Evolutionary conservation across 768 basidiomycete species (phyloP), one percentile per base, ranked within the genome.

Genomic region (Atractiella rhizophila): DNA sequence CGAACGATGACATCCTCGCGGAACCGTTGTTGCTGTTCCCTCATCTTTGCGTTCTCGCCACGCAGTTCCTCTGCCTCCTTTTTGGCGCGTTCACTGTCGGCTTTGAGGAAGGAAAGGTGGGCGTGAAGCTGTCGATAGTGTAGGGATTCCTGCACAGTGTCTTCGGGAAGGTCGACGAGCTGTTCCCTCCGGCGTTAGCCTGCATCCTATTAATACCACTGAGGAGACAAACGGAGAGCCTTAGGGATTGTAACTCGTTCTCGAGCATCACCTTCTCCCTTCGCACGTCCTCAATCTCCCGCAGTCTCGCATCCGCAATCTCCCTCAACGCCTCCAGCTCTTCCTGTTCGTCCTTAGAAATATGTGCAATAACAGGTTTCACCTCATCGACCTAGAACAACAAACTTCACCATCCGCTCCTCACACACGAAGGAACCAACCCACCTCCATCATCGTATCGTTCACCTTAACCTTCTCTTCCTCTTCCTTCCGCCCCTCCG

Each of bases 81-180:
- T 7, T 30, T 23, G 8, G 49, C 37, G 20, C 44, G 41, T 7
- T 63, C 44, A 66, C 58, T 46, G 53, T 64, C 34, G 6, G 62
- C 59, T 39, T 68, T 64, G 24, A 73, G 56, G 27, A 57, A 57
- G 3, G 67, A 63, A 3, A 69, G 60, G 38, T 73, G 69, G 5
- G 69, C 64, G 26, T 69, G 51, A 19, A 81, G 61, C 12, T 62
- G 52, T 49, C 67, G 69, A 56, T 76, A 79, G 38, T 64, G 61
- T 1, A 61, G 56, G 9, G 64, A 65, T 45, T 71, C 66, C 7
- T 40, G 49, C 29, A 76, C 58, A 11, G 59, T 43, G 8, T 69
- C 66, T 26, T 63, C 57, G 3, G 71, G 50, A 19, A 54, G 37
- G 28, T 46, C 43, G 28, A 46, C 44, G 28, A 52, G 45, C 56